These are phyloP conservation scores for Xylogone sp. DNA, from an alignment of 2,329 filamentous ascomycete genomes.

Conservation along the genomic window DNA sequence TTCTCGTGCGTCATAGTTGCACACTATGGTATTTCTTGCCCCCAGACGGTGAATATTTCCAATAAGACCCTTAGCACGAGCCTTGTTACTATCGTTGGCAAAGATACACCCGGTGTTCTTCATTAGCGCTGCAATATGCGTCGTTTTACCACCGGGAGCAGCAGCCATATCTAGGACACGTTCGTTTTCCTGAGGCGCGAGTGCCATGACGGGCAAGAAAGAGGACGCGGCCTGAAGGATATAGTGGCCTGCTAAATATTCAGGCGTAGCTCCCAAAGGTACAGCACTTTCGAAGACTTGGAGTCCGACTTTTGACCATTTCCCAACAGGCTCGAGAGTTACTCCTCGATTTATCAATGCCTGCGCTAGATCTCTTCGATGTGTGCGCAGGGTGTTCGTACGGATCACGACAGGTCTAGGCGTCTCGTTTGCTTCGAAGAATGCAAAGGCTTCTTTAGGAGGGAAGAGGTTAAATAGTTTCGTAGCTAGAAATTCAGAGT, in stretches of 20 bases:
- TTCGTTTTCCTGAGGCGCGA: conserved; percentile 90
- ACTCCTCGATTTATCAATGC: conserved; percentile 94
- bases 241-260: conserved; percentile 96
- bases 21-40: conserved; percentile 90
- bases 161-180: conserved; percentile 90
- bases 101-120: conserved; percentile 95
- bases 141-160: conserved; percentile 93
- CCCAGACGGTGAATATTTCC: conserved; percentile 96
- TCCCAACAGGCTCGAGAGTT: conserved; percentile 92
- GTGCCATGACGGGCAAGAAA: conserved; percentile 95
- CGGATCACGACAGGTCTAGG: conserved; percentile 91
- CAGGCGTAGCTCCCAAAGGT: conserved; percentile 82
- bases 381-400: conserved; percentile 86
- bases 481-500: conserved; percentile 90
- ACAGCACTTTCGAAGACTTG: conserved; percentile 91
- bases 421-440: conserved; percentile 98
- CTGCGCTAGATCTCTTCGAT: conserved; percentile 79
- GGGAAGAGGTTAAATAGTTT: conserved; percentile 93
- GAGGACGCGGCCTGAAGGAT: conserved; percentile 96
- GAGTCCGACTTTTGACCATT: conserved; percentile 97
- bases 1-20: conserved; percentile 89
- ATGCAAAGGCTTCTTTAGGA: conserved; percentile 90
- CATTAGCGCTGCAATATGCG: conserved; percentile 94
- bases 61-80: conserved; percentile 92
- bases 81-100: conserved; percentile 94